phyloP scores from a whole-genome alignment of 2,329 filamentous ascomycete species.

The Fusarium setosum region DNA sequence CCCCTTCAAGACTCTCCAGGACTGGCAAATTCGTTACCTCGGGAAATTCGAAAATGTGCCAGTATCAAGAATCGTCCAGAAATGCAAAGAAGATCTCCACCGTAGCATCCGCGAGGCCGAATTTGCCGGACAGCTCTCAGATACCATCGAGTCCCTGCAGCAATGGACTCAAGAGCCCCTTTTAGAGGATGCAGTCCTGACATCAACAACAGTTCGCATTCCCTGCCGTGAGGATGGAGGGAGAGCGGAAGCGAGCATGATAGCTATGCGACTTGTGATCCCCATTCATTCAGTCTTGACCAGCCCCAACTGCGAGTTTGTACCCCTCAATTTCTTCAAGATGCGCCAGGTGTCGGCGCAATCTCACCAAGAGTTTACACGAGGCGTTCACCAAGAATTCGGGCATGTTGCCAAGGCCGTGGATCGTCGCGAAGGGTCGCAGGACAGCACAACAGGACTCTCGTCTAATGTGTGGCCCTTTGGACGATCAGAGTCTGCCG shows the following conservation, averaged over 20 bases:
- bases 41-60: conserved; percentile 59
- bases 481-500: conserved; percentile 14
- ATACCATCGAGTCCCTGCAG: conserved; percentile 54
- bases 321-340: conserved; percentile 73
- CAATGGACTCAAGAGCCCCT: conserved; percentile 56
- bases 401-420: conserved; percentile 56
- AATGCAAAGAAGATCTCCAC: conserved; percentile 49
- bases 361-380: conserved; percentile 69
- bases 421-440: conserved; percentile 8
- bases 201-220: conserved; percentile 55
- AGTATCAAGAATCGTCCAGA: conserved; percentile 46
- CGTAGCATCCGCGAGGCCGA: conserved; percentile 52
- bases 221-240: conserved; percentile 48
- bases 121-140: conserved; percentile 59
- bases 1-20: conserved; percentile 62
- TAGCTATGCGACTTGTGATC: conserved; percentile 70
- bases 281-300: conserved; percentile 67
- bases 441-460: conserved; percentile 2
- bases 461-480: conserved; percentile 28
- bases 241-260: conserved; percentile 48
- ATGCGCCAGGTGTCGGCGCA: conserved; percentile 72
- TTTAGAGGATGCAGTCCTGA: conserved; percentile 59
- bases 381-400: conserved; percentile 71
- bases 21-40: conserved; percentile 66
- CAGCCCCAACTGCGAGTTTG: conserved; percentile 66